phyloP scores from a whole-genome alignment of 305 asterid species.

The Fraxinus sp. region DNA sequence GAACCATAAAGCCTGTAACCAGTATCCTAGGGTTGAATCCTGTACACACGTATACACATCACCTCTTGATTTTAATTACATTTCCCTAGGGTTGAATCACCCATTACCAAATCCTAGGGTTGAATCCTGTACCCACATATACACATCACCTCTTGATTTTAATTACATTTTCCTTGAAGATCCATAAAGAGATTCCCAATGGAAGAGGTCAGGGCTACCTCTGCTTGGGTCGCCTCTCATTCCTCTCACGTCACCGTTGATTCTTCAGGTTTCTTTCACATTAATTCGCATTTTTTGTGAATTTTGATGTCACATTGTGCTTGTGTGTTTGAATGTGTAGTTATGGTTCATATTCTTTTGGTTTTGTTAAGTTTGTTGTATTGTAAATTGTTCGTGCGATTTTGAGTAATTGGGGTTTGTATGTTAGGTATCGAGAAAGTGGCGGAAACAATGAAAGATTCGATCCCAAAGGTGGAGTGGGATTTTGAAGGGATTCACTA shows the following conservation, averaged over 20 bases:
- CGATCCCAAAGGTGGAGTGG: conserved; percentile 90
- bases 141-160: neutral
- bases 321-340: neutral
- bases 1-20: conserved; percentile 14
- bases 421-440: conserved; percentile 63
- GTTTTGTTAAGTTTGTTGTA: neutral
- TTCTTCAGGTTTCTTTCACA: conserved; percentile 46
- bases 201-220: conserved; percentile 78
- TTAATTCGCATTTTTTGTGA: neutral
- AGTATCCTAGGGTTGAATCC: conserved; percentile 29
- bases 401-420: neutral
- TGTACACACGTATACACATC: neutral
- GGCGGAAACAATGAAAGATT: conserved; percentile 60
- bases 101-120: conserved; percentile 29
- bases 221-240: conserved; percentile 86
- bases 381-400: neutral
- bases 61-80: neutral
- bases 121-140: conserved; percentile 7
- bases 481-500: conserved; percentile 93
- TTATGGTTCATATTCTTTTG: neutral
- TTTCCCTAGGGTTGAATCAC: neutral
- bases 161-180: neutral
- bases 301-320: neutral
- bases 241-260: conserved; percentile 80
- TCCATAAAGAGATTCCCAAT: conserved; percentile 30